Evolutionary conservation across 2,329 filamentous ascomycete genomes (phyloP), one percentile per base, ranked within the genome.

Genomic region (Pestalotiopsis sp.): DNA sequence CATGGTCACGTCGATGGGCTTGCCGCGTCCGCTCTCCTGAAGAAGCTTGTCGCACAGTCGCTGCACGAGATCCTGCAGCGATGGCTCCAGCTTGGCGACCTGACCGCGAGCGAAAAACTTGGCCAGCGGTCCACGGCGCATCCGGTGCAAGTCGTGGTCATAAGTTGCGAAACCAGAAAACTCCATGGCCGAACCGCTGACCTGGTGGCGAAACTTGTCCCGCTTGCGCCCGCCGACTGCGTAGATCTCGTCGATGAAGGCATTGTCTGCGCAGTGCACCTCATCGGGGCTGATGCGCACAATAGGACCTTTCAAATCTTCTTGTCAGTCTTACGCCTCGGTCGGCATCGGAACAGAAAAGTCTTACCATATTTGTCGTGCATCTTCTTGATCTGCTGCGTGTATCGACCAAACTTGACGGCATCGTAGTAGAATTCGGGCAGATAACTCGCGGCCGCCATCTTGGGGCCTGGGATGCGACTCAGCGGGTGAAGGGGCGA

Each of bases 391-490:
- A 83, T 82, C 27, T 73, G 71, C 3, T 72, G 71, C 12, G 76
- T 77, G 69, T 82, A 83, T 13, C 75, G 70, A 2, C 81, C 81
- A 17, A 75, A 73, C 13, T 72, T 72, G 68, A 81, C 74, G 67
- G 77, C 74, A 65, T 83, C 81, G 62, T 80, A 77, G 64, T 79
- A 83, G 6, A 78, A 77, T 64, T 83, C 81, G 13, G 80, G 81
- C 1, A 77, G 66, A 52, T 80, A 80, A 7, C 76, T 79, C 3
- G 74, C 75, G 1, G 79, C 79, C 2, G 81, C 78, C 1, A 82
- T 64, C 66, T 72, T 79, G 0, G 80, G 80, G 0, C 81, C 81
- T 4, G 81, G 81, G 25, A 83, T 78, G 9, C 72, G 72, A 68
- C 72, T 73, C 25, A 83, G 69, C 1, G 80, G 81, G 64, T 83